phyloP scores from a whole-genome alignment of 257 asterid genomes.

The Jasminum sambac region DNA sequence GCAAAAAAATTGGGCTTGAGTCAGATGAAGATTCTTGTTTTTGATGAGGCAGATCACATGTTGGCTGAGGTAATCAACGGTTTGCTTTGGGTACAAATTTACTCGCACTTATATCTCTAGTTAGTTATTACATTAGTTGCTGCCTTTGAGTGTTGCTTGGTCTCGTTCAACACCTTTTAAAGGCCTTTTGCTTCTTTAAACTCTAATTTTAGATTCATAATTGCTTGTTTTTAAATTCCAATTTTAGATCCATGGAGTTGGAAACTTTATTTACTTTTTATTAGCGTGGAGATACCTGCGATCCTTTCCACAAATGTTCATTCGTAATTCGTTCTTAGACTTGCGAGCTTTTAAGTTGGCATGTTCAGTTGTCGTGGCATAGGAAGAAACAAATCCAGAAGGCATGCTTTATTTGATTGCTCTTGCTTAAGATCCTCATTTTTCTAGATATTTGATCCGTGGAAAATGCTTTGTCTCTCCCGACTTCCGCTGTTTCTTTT shows the following conservation, averaged over 20 bases:
- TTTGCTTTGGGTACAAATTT: constrained; percentile 11
- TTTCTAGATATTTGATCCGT: constrained; percentile 17
- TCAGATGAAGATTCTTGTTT: constrained; percentile 82
- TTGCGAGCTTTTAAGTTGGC: not conserved
- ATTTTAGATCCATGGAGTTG: not conserved
- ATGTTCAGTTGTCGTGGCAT: not conserved
- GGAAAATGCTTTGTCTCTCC: constrained; percentile 1
- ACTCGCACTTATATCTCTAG: not conserved
- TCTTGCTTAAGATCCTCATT: constrained; percentile 8
- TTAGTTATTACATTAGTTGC: constrained; percentile 4
- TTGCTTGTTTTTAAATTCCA: not conserved
- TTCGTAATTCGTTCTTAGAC: not conserved
- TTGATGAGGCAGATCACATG: constrained; percentile 99
- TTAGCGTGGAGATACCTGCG: not conserved
- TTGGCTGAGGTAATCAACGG: constrained; percentile 63
- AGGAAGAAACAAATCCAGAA: not conserved
- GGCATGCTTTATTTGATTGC: not conserved
- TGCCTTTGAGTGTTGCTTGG: not conserved
- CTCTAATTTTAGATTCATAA: not conserved
- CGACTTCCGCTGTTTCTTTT: not conserved
- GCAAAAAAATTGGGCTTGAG: constrained; percentile 72
- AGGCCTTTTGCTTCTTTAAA: not conserved
- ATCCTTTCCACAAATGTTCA: not conserved
- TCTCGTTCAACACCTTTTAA: not conserved
- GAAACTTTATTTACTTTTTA: not conserved